Conservation (phyloP, 1,284 basidiomycete species). For the Microbotryomycetes sp. region DNA sequence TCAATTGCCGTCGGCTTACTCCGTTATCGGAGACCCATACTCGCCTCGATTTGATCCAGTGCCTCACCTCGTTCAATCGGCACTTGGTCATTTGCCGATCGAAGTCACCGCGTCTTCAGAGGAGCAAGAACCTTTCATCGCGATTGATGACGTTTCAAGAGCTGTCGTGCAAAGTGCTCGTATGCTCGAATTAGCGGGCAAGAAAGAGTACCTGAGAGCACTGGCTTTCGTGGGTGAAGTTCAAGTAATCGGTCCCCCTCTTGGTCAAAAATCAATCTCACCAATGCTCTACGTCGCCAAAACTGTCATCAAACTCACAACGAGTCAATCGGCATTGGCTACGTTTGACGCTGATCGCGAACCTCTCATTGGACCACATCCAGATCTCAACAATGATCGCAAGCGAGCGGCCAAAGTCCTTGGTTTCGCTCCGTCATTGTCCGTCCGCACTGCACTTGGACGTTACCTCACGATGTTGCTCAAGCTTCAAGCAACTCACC, state of each 20-base stretch:
- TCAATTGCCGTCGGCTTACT: constrained; percentile 32
- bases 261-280: background rate
- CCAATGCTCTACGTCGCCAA: constrained; percentile 22
- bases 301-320: constrained; percentile 28
- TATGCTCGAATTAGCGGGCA: constrained; percentile 32
- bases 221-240: constrained; percentile 34
- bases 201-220: constrained; percentile 27
- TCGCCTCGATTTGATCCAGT: constrained; percentile 30
- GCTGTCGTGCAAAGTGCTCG: constrained; percentile 33
- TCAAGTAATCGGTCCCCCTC: constrained; percentile 27
- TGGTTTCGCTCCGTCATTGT: constrained; percentile 20
- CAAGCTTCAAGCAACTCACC: constrained; percentile 25
- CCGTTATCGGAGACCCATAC: constrained; percentile 34
- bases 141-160: constrained; percentile 31
- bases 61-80: constrained; percentile 34
- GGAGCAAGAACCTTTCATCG: constrained; percentile 26
- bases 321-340: constrained; percentile 30
- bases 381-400: constrained; percentile 4
- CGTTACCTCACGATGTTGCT: constrained; percentile 31
- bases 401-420: constrained; percentile 25
- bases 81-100: constrained; percentile 34
- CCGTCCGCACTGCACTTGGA: constrained; percentile 15
- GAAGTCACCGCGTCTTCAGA: constrained; percentile 22
- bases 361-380: background rate
- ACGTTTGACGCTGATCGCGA: constrained; percentile 1